Base-by-base conservation (phyloP, 257 asterid species). In the Osmanthus fragrans region DNA sequence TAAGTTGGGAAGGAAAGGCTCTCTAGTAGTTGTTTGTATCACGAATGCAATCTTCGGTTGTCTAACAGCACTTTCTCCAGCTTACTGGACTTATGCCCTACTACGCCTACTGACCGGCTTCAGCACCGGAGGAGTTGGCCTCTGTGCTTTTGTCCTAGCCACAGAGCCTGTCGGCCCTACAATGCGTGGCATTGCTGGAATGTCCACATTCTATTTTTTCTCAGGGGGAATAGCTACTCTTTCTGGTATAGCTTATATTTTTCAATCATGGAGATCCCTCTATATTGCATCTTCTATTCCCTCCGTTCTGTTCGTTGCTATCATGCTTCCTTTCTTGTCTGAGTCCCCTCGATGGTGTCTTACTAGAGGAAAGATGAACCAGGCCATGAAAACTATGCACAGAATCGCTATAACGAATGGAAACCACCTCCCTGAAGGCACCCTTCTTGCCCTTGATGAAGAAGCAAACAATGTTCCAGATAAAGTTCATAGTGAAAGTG, bases 161-260 rank as follows among this genome's bases (percentile, higher is more conserved):
- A 92, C 96, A 3, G 97, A 94, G 86, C 97, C 96, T 16, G 67
- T 92, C 0, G 96, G 98, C 27, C 94, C 92, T 5, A 33, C 80
- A 1, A 88, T 77, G 82, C 97, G 96, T 0, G 98, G 98, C 0
- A 47, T 84, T 15, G 96, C 89, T 0, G 97, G 96, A 2, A 94
- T 94, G 97, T 94, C 96, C 49, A 94, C 97, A 0, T 94, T 94
- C 88, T 92, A 92, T 86, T 94, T 94, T 87, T 94, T 92, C 88
- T 90, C 97, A 0, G 86, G 87, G 0, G 96, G 97, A 3, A 94
- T 90, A 0, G 96, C 94, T 0, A 18, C 83, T 2, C 90, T 94
- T 1, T 81, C 96, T 7, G 94, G 90, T 4, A 80, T 92, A 40
- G 95, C 97, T 7, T 89, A 89, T 70, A 19, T 87, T 37, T 94